Base-by-base conservation (phyloP, 2,329 filamentous ascomycete genomes). In the Trichoderma oligosporum region DNA sequence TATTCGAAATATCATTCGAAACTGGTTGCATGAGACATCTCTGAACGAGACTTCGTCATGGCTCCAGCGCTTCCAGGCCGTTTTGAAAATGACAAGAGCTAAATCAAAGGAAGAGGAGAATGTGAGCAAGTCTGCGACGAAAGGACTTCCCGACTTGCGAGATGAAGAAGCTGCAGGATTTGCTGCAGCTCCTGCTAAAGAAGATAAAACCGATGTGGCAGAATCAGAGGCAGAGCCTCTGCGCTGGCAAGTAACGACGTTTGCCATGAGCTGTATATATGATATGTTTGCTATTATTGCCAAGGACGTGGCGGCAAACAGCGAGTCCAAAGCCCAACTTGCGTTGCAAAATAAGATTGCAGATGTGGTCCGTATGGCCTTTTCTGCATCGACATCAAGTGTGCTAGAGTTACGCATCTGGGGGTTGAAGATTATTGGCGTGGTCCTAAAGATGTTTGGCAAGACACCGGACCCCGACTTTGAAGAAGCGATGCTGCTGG, bases 161-260 rank as follows among this genome's bases (percentile, higher is more conserved):
- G 94, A 99, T 68, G 94, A 99, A 69, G 95, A 99, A 70, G 93
- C 96, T 33, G 94, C 94, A 52, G 94, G 94, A 0, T 97, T 99
- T 67, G 92, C 92, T 29, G 83, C 86, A n/a, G 85, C 88, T 1
- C 80, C 80, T 3, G 76, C 73, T 4, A 82, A 82, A 47, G 82
- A 87, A 48, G 79, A 81, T 36, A 83, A 84, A 44, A 72, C 78
- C 22, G 69, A 70, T 6, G 71, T 74, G 56, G 75, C 74, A 24
- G 61, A 68, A 22, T 75, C 85, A 7, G 86, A 91, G 18, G 91
- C 95, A 65, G 94, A 99, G 70, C 83, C 94, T 12, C 78, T 99
- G 60, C 86, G 91, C 63, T 99, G 94, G 94, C 94, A 99, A 71
- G 93, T 96, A 6, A 86, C 90, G 31, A 91, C 91, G 1, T 97